Conservation (phyloP, 225 moss, liverwort and hornwort genomes). For the Sphagnum tenellum region DNA sequence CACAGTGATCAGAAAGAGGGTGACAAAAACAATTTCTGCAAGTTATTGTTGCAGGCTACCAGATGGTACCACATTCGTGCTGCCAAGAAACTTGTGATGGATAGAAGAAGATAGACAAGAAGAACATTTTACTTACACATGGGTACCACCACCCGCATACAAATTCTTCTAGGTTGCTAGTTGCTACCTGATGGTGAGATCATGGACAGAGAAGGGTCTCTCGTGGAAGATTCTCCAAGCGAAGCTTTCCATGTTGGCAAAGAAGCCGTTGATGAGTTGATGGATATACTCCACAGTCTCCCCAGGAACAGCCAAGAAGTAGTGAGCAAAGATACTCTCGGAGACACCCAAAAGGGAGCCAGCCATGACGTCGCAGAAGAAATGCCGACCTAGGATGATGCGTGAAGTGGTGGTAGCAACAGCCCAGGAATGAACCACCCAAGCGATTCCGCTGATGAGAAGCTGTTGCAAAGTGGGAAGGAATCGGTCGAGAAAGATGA, state of each 20-base stretch:
- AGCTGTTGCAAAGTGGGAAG: slow-evolving; percentile 17
- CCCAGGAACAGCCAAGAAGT: slow-evolving; percentile 31
- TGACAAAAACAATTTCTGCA: no score
- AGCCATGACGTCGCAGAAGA: slow-evolving; percentile 63
- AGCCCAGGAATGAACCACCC: slow-evolving; percentile 37
- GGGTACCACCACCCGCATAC: no score
- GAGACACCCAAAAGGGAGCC: slow-evolving; percentile 58
- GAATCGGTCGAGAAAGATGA: slow-evolving; percentile 13
- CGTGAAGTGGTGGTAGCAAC: slow-evolving; percentile 61
- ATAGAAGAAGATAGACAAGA: no score
- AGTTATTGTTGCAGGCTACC: no score
- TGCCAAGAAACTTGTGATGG: no score
- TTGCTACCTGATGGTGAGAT: no score
- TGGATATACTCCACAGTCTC: slow-evolving; percentile 36
- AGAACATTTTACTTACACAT: no score
- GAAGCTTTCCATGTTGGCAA: slow-evolving; percentile 22
- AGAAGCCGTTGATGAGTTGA: slow-evolving; percentile 11
- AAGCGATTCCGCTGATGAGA: slow-evolving; percentile 19
- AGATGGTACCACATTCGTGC: no score
- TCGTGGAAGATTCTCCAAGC: slow-evolving; percentile 10
- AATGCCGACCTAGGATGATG: slow-evolving; percentile 73
- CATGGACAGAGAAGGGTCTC: no score
- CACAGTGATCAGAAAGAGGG: no score
- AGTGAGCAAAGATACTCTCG: slow-evolving; percentile 48
- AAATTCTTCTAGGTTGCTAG: no score